These are phyloP conservation scores for Rhytidiadelphus loreus DNA, from an alignment of 225 moss, liverwort and hornwort genomes.

Conservation along the genomic window DNA sequence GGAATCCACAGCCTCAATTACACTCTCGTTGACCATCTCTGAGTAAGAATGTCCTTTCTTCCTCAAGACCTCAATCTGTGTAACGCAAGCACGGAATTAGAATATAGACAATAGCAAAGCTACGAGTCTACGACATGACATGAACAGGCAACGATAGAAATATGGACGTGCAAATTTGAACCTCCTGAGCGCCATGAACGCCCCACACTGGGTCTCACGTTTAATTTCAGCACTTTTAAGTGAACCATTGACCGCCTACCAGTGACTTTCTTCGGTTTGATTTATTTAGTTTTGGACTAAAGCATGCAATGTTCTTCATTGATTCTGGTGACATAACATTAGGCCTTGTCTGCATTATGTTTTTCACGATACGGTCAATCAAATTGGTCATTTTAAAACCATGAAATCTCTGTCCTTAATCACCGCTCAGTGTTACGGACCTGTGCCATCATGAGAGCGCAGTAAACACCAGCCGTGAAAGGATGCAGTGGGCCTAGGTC, in stretches of 20 bases:
- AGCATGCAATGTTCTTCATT: too few relatives aligned
- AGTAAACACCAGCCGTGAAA: conserved; percentile 94
- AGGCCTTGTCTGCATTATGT: background rate
- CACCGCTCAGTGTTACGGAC: background rate
- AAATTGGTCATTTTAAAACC: too few relatives aligned
- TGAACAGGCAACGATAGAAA: background rate
- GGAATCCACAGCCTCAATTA: conserved; percentile 96
- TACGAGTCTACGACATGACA: background rate
- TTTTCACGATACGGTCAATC: background rate
- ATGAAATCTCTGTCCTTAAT: background rate
- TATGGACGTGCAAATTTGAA: background rate
- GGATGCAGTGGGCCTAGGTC: conserved; percentile 89
- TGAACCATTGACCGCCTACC: background rate
- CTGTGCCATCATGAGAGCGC: conserved; percentile 98
- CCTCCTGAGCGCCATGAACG: background rate
- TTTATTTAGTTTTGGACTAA: background rate
- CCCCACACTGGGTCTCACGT: background rate
- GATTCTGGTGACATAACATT: background rate
- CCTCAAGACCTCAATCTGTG: conserved; percentile 84
- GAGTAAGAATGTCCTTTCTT: conserved; percentile 96
- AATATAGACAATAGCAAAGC: background rate
- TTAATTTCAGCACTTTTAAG: too few relatives aligned
- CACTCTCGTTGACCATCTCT: conserved; percentile 95
- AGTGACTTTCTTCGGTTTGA: background rate
- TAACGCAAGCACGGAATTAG: background rate